Evolutionary conservation across 192 early-diverging fungal genomes (phyloP), one percentile per base, ranked within the genome.

Genomic region (Rhizophagus clarus): DNA sequence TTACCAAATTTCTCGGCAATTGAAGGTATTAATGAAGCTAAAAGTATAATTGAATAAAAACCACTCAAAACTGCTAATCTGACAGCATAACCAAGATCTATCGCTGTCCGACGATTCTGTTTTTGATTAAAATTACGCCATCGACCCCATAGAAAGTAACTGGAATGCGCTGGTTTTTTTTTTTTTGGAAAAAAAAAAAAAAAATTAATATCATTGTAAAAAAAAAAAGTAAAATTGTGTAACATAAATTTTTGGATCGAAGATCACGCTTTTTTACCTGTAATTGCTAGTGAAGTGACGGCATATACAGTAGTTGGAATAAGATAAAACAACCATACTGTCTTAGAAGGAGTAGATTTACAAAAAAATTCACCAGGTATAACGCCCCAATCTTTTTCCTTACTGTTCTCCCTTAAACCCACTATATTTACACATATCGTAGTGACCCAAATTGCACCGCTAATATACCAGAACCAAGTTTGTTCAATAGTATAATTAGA

Each of bases 81-180:
- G 24, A n/a, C 72, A 26, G 72, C 72, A 15, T 49, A 12, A n/a
- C 72, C 72, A 10, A 74, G 47, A 14, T 56, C 17, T 28, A 74
- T 74, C 5, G 72, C 72, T 11, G 72, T 74, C 3, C 26, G 3
- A 3, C 72, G 42, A 56, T 24, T 74, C 14, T 74, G 72, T 28
- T 51, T 74, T 51, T 56, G 72, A 28, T 7, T 51, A 40, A 60
- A 56, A 47, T 29, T 22, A 49, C 45, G 72, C 72, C 72, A 74
- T 49, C 72, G 49, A 2, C 11, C 8, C 14, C 17, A 51, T 14
- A 47, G 20, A 26, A 60, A 8, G 3, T 24, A 3, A 14, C 47
- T 60, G 2, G 72, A 74, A 74, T 74, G 72, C 11, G 20, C 72
- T 74, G 60, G 4, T 0, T 12, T n/a, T 20, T n/a, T n/a, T 20